Evolutionary conservation across 176 grass and related monocot species (phyloP).

Genomic region (Avena insularis): DNA sequence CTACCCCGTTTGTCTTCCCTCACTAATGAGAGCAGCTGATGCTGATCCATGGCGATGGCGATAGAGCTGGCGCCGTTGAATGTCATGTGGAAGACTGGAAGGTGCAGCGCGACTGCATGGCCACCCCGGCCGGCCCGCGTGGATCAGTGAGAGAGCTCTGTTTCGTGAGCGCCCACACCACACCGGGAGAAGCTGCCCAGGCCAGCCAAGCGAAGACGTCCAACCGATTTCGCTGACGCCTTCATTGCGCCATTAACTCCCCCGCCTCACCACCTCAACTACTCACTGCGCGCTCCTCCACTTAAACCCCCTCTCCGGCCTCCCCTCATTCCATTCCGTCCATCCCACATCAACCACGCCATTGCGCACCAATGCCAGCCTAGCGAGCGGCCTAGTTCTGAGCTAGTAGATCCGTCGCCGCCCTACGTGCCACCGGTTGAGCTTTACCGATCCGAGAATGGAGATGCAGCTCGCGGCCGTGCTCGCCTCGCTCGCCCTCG

Average conservation of each 20-base stretch:
- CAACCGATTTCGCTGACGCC: constrained; percentile 46
- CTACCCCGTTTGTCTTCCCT: background rate
- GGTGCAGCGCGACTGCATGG: constrained; percentile 42
- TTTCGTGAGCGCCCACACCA: background rate
- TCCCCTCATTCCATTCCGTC: background rate
- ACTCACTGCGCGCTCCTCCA: constrained; percentile 41
- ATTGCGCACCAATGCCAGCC: constrained; percentile 10
- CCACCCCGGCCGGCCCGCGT: background rate
- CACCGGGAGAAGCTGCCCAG: constrained; percentile 5
- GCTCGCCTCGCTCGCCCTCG: constrained; percentile 53
- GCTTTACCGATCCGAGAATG: constrained; percentile 30
- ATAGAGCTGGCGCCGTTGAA: constrained; percentile 50
- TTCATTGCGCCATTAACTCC: constrained; percentile 49
- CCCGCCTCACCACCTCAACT: constrained; percentile 27
- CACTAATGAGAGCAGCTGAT: background rate
- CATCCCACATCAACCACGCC: constrained; percentile 3
- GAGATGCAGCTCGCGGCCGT: constrained; percentile 55
- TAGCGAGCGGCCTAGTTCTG: background rate
- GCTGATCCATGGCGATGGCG: background rate
- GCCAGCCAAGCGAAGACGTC: constrained; percentile 11
- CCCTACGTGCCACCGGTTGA: background rate
- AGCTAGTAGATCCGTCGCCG: constrained; percentile 18
- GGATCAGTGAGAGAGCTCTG: background rate
- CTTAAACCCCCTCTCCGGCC: constrained; percentile 42
- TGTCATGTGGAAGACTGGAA: constrained; percentile 26